phyloP scores from a whole-genome alignment of 768 basidiomycete species.

The Lentinula raphanica region DNA sequence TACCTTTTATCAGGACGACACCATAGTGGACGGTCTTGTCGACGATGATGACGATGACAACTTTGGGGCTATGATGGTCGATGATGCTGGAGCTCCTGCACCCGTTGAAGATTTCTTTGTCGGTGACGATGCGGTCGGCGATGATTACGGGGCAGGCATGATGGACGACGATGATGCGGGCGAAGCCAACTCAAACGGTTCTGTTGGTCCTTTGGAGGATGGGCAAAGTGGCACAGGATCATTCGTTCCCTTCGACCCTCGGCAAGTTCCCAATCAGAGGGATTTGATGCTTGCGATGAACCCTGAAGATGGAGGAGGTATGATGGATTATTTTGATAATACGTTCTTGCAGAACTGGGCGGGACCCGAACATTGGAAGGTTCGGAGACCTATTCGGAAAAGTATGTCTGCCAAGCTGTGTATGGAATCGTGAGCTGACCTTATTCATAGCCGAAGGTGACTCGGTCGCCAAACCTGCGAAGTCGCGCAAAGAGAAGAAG shows the following conservation, averaged over 20 bases:
- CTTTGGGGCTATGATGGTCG: slow-evolving; percentile 32
- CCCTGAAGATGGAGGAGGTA: slow-evolving; percentile 48
- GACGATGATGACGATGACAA: slow-evolving; percentile 43
- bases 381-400: slow-evolving; percentile 74
- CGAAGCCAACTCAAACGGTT: slow-evolving; percentile 38
- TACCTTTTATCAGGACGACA: slow-evolving; percentile 54
- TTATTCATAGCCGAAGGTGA: slow-evolving; percentile 23
- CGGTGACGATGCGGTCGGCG: slow-evolving; percentile 51
- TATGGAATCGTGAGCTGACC: not conserved
- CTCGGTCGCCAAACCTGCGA: slow-evolving; percentile 39
- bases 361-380: slow-evolving; percentile 97
- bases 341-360: slow-evolving; percentile 93
- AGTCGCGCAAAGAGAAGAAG: slow-evolving; percentile 63
- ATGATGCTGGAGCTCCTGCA: slow-evolving; percentile 30
- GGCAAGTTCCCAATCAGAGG: slow-evolving; percentile 65
- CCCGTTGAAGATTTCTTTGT: slow-evolving; percentile 64
- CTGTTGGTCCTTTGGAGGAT: slow-evolving; percentile 37
- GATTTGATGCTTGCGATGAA: slow-evolving; percentile 87
- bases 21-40: slow-evolving; percentile 31
- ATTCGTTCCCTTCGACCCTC: slow-evolving; percentile 81
- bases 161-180: slow-evolving; percentile 42
- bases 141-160: slow-evolving; percentile 37
- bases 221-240: slow-evolving; percentile 38
- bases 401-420: slow-evolving; percentile 39
- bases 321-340: slow-evolving; percentile 88